Evolutionary conservation across 108 stramenopile genomes (phyloP).

Genomic region (Aureococcus anophagefferens): DNA sequence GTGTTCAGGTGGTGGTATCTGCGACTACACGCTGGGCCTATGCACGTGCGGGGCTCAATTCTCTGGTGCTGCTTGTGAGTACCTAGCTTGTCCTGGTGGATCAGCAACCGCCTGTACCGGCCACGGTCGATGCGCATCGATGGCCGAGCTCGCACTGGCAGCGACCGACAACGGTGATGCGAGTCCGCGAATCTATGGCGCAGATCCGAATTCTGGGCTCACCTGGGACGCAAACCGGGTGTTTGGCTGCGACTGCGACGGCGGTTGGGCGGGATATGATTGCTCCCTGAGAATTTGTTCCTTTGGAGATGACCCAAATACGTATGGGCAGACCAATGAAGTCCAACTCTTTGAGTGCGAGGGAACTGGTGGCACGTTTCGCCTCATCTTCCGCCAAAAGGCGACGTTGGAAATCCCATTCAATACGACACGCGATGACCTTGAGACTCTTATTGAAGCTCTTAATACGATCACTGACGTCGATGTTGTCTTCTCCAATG

Average conservation of each 20-base stretch:
- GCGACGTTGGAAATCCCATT: slow-evolving; percentile 11
- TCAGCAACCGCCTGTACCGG: slow-evolving; percentile 21
- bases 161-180: slow-evolving; percentile 26
- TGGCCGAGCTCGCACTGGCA: slow-evolving; percentile 20
- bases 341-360: slow-evolving; percentile 39
- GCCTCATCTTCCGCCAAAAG: slow-evolving; percentile 39
- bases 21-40: slow-evolving; percentile 24
- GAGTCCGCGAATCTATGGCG: slow-evolving; percentile 23
- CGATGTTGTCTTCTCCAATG: slow-evolving; percentile 30
- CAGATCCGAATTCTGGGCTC: slow-evolving; percentile 21
- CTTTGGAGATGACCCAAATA: slow-evolving; percentile 31
- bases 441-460: slow-evolving; percentile 43
- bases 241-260: slow-evolving; percentile 28
- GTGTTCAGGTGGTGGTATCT: slow-evolving; percentile 32
- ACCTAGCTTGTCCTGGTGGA: slow-evolving; percentile 23
- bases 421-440: slow-evolving; percentile 20
- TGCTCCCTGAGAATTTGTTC: slow-evolving; percentile 30
- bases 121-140: slow-evolving; percentile 35
- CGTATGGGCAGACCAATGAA: slow-evolving; percentile 45
- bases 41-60: slow-evolving; percentile 29
- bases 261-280: slow-evolving; percentile 35
- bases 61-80: slow-evolving; percentile 38
- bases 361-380: slow-evolving; percentile 36
- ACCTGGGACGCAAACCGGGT: slow-evolving; percentile 37
- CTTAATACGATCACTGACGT: slow-evolving; percentile 37